Evolutionary conservation across 2,329 filamentous ascomycete species (phyloP), one percentile per base, ranked within the genome.

Genomic region (Pseudocercospora crystallina): DNA sequence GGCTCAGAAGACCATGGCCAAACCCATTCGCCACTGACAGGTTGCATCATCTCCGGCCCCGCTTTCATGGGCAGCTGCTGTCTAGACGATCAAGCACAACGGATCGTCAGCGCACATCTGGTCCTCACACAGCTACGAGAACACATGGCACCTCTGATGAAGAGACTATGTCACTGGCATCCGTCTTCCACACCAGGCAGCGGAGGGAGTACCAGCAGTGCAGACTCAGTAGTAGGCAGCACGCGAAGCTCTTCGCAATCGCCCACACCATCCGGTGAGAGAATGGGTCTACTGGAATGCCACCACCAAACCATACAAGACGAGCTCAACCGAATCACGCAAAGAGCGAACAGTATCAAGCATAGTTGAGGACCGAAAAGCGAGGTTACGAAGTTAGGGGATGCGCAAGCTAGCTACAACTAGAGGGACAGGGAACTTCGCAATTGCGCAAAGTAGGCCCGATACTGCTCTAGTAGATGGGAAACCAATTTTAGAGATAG

Each of bases 281-380:
- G 2, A 13, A 31, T 29, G 13, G 40, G 40, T 8, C 17, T 43
- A 26, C 15, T 43, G 13, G 40, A 43, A 14, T 43, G 20, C 20
- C 40, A 43, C 11, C 40, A 43, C 13, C 40, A 43, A 26, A n/a
- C 14, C 3, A 17, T 43, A 32, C 40, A 43, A 31, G 40, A 43
- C 13, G 29, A 43, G 33, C 29, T 43, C 13, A 43, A 43, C 8
- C 26, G 40, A 10, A 9, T 43, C 13, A 43, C 33, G 15, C 12
- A 32, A 31, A 31, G 40, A 17, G 40, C 40, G 33, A 43, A 43
- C 20, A 43, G 40, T 17, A 43, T 43, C 29, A 43, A 43, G 13
- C 40, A 43, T 29, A 33, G 40, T 20, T 43, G 29, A 43, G 7
- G n/a, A n/a, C n/a, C 20, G 20, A 7, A 26, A 26, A 26, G 20